Base-by-base conservation (phyloP, 2,329 filamentous ascomycete genomes). In the Ophiocordyceps polyrhachis-furcata region DNA sequence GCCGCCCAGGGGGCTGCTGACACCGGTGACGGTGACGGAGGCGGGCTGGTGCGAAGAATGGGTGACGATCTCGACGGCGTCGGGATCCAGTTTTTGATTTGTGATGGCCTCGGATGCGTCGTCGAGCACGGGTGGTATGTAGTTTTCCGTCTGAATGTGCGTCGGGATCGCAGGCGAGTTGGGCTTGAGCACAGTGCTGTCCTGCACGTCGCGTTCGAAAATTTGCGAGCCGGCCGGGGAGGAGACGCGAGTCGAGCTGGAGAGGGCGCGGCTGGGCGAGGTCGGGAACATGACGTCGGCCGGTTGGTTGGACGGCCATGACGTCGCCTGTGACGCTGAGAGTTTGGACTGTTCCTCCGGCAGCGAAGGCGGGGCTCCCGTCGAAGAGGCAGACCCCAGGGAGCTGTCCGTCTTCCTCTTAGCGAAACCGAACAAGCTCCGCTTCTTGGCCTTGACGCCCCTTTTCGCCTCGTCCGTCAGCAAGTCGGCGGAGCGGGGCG, bases 151-250 rank as follows among this genome's bases (percentile, higher is more conserved):
- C 54, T 88, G 79, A 54, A 96, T 93, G 57, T 96, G 89, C 8
- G 83, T 79, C 3, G 89, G 89, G 49, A 95, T 91, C n/a, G 85
- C 83, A 1, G 84, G 80, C 3, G 84, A 89, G 49, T 73, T 78
- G 48, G 86, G 81, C 38, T 73, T 66, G n/a, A 76, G 63, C 4
- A 73, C 56, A 28, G 74, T 68, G 55, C 76, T 76, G 55, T 95
- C 88, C 62, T 95, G 89, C 21, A 96, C 89, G 59, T 88, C 85
- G 55, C 89, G 83, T 67, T 96, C 89, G 58, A 96, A 96, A 55
- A 96, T 95, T 53, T 81, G 77, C 5, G 77, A 81, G 25, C 73
- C 71, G 12, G 86, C 83, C 14, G 88, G 85, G 19, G 86, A 93
- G 44, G 81, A 75, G 41, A 88, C 63, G 43, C 82, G 73, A 5